Evolutionary conservation across 129 eudicot genomes (phyloP).

Genomic region (Calendula officinalis): DNA sequence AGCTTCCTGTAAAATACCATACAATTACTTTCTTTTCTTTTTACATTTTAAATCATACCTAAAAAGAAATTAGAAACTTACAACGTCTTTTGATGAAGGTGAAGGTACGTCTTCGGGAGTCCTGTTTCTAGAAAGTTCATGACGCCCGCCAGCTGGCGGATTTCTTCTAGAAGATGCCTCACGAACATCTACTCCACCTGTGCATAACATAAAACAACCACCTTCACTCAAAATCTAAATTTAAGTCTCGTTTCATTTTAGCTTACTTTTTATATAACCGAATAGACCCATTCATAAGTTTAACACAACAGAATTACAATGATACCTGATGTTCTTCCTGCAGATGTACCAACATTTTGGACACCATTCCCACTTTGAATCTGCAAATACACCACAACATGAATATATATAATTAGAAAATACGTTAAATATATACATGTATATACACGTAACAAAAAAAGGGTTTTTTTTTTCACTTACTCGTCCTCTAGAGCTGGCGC

Average conservation of each 20-base stretch:
- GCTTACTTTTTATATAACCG: too few relatives aligned
- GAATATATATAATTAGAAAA: background rate
- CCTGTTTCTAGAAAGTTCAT: constrained; percentile 76
- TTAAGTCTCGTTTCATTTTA: too few relatives aligned
- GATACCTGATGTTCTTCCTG: constrained; percentile 82
- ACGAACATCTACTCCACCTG: constrained; percentile 73
- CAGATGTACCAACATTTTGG: constrained; percentile 68
- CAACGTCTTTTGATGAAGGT: constrained; percentile 71
- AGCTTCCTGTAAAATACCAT: constrained; percentile 40
- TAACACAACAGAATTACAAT: too few relatives aligned
- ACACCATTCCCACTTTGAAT: constrained; percentile 55
- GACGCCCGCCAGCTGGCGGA: constrained; percentile 54
- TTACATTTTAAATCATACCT: background rate
- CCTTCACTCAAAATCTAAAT: too few relatives aligned
- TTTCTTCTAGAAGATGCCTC: constrained; percentile 75
- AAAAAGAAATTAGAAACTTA: constrained; percentile 25
- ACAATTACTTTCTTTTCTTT: too few relatives aligned
- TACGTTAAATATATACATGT: background rate
- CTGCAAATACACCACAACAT: constrained; percentile 33
- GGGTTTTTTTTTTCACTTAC: constrained; percentile 41
- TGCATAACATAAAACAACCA: constrained; percentile 11
- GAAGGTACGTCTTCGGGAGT: constrained; percentile 59
- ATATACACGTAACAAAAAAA: background rate
- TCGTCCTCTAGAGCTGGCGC: constrained; percentile 74
- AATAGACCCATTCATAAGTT: too few relatives aligned